Percentiles rank a stretch among this genome's conserved stretches.
These are phyloP conservation scores for Vanrija humicola DNA, from an alignment of 1,284 basidiomycete genomes.

Conservation along the genomic window DNA sequence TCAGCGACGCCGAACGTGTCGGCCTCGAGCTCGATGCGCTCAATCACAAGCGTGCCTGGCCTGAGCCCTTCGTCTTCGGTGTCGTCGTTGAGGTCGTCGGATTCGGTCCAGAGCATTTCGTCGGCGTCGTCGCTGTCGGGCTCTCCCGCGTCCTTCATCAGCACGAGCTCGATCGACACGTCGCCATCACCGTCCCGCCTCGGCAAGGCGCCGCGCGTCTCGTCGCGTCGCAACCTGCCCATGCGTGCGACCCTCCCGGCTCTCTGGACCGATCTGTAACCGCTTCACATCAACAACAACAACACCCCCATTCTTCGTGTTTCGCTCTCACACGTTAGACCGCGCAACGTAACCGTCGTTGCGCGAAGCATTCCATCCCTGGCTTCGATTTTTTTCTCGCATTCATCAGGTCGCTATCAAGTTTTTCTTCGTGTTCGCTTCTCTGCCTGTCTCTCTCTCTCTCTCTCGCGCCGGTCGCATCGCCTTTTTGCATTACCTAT, in stretches of 20 bases:
- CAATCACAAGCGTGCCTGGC: neutral
- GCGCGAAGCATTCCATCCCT: no score
- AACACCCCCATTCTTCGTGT: neutral
- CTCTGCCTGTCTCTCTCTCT: no score
- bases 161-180: neutral
- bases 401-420: no score
- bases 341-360: no score
- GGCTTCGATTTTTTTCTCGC: no score
- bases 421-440: no score
- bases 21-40: neutral
- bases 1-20: neutral
- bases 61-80: neutral
- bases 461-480: no score
- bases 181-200: neutral
- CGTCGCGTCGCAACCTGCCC: neutral
- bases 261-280: neutral
- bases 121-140: neutral
- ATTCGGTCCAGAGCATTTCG: neutral
- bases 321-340: neutral
- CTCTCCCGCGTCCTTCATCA: neutral
- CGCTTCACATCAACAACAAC: no score
- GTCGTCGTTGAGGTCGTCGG: neutral
- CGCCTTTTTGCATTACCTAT: no score
- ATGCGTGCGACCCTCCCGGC: neutral
- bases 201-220: neutral